phyloP scores from a whole-genome alignment of 75 land plant species.

The Isoetes taiwanensis region DNA sequence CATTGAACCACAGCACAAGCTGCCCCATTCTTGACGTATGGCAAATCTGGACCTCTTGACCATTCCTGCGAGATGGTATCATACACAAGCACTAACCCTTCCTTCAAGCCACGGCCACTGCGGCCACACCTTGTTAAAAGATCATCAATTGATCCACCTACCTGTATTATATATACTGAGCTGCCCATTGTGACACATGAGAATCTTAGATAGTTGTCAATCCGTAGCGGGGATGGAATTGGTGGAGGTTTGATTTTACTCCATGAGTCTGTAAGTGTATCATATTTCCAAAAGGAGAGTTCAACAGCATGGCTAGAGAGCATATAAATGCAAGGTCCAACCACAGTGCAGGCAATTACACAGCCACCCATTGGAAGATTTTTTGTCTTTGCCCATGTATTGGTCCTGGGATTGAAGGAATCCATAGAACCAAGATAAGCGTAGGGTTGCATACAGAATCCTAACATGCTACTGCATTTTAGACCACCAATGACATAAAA shows the following conservation, averaged over 20 bases:
- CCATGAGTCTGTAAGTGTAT: conserved; percentile 53
- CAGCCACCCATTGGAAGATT: conserved; percentile 79
- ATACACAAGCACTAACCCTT: conserved; percentile 63
- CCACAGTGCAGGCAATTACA: conserved; percentile 76
- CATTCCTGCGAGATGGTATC: conserved; percentile 49
- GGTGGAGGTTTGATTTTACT: conserved; percentile 48
- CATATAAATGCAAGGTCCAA: conserved; percentile 47
- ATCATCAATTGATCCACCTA: conserved; percentile 57
- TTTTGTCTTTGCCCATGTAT: conserved; percentile 50
- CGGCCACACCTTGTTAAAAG: conserved; percentile 41
- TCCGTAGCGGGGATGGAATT: conserved; percentile 45
- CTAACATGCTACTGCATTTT: conserved; percentile 31
- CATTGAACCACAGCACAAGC: conserved; percentile 62
- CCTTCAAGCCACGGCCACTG: conserved; percentile 30
- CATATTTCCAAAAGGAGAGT: conserved; percentile 77
- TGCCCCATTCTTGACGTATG: conserved; percentile 55
- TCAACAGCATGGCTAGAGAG: conserved; percentile 88
- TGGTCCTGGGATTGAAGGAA: conserved; percentile 38
- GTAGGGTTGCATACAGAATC: conserved; percentile 15
- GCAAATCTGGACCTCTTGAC: conserved; percentile 57
- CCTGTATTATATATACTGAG: conserved; percentile 46
- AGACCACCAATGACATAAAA: conserved; percentile 81
- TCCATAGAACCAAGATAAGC: conserved; percentile 81
- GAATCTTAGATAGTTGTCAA: conserved; percentile 56
- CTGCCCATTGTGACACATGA: conserved; percentile 50